Conservation (phyloP, 1,284 basidiomycete genomes). For the Malassezia yamatoensis region DNA sequence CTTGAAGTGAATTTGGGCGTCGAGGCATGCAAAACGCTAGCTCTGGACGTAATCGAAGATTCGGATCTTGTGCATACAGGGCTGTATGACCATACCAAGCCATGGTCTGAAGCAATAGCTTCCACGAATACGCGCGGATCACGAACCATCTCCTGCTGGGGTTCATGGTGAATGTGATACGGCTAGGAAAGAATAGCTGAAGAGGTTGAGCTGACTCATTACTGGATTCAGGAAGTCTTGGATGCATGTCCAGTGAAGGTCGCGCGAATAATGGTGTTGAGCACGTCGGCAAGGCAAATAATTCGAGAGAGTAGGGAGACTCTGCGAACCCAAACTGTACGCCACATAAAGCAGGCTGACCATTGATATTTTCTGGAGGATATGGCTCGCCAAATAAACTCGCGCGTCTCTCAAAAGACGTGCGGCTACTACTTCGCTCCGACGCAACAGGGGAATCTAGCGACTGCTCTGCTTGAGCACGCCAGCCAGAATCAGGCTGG, state of each 20-base stretch:
- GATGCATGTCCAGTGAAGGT: conserved; percentile 1
- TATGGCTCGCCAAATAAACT: conserved; percentile 1
- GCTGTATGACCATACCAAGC: conserved; percentile 15
- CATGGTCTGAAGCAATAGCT: conserved; percentile 13
- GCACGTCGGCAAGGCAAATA: conserved; percentile 1
- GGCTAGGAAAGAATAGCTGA: conserved; percentile 10
- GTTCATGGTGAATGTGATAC: not conserved
- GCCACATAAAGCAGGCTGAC: conserved; percentile 15
- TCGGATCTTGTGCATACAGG: not conserved
- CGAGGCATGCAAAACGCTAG: conserved; percentile 11
- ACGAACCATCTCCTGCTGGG: conserved; percentile 9
- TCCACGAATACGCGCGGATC: conserved; percentile 17
- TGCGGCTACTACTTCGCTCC: not conserved
- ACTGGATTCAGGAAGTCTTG: not conserved
- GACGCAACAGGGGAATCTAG: too few relatives aligned
- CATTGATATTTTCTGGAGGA: conserved; percentile 8
- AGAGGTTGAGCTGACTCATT: not conserved
- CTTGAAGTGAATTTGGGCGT: not conserved
- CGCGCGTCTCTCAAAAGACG: not conserved
- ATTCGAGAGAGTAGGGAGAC: not conserved
- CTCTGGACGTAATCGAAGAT: conserved; percentile 1
- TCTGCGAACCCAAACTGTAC: conserved; percentile 15
- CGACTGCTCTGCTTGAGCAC: too few relatives aligned
- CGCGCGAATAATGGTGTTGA: conserved; percentile 1
- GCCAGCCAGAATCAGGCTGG: too few relatives aligned